A percentile compares a stretch with the other conserved stretches of the same genome.
Conservation (phyloP, 2,329 filamentous ascomycete species). For the Botryotinia convoluta region DNA sequence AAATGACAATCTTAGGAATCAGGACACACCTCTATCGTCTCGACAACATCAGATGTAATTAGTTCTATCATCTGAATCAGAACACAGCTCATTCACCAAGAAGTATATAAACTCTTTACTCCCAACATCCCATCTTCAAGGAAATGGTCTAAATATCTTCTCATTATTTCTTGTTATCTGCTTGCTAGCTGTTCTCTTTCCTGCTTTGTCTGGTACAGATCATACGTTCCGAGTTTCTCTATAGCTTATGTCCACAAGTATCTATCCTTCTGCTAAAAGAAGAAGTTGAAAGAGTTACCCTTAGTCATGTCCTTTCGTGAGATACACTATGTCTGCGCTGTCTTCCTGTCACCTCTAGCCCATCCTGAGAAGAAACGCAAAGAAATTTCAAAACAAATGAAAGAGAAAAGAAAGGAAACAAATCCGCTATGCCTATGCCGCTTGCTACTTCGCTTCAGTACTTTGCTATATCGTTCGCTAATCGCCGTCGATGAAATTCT, state of each 20-base stretch:
- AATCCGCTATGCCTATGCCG: slow-evolving; percentile 2
- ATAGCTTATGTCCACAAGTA: background rate
- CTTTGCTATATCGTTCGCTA: background rate
- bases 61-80: background rate
- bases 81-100: background rate
- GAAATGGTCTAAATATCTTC: background rate
- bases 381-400: background rate
- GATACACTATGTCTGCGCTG: slow-evolving; percentile 5
- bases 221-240: background rate
- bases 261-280: background rate
- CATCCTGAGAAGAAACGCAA: background rate
- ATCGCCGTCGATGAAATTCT: background rate
- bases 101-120: background rate
- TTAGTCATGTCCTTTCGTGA: background rate
- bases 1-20: background rate
- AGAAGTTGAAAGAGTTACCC: background rate
- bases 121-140: too few relatives aligned
- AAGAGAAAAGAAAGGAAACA: background rate
- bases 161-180: background rate
- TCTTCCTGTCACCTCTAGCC: background rate
- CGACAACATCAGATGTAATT: background rate
- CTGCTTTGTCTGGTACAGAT: slow-evolving; percentile 3
- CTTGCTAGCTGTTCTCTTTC: slow-evolving; percentile 2
- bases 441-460: background rate
- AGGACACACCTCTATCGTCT: background rate